A percentile compares a stretch with the other conserved stretches of the same genome.
Conservation (phyloP, 176 grass and related monocot species). For the Aechmea fasciata region DNA sequence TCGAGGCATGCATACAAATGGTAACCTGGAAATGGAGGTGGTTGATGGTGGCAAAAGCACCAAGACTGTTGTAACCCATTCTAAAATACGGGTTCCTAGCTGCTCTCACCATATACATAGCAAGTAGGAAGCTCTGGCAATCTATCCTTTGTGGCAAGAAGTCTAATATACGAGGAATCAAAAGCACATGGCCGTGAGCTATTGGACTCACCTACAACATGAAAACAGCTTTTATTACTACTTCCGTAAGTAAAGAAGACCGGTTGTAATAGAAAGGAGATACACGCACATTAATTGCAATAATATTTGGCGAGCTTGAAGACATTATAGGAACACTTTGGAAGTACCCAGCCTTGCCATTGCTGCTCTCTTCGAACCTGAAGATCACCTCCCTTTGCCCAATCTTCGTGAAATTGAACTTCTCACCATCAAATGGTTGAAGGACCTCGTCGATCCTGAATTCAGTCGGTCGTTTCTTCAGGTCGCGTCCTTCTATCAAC, state of each 20-base stretch:
- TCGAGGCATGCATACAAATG: neutral
- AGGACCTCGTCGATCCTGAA: constrained; percentile 64
- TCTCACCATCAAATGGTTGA: constrained; percentile 47
- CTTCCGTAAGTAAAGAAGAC: neutral
- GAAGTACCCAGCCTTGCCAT: constrained; percentile 23
- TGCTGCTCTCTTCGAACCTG: constrained; percentile 32
- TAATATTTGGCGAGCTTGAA: constrained; percentile 35
- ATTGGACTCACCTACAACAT: constrained; percentile 51
- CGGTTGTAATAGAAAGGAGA: neutral
- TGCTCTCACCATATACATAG: constrained; percentile 47
- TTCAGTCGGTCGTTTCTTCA: constrained; percentile 79
- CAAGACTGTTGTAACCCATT: constrained; percentile 68
- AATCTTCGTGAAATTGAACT: constrained; percentile 61
- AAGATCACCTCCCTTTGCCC: constrained; percentile 41
- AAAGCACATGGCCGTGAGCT: constrained; percentile 56
- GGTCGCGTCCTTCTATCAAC: constrained; percentile 73
- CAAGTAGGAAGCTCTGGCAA: constrained; percentile 39
- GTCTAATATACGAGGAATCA: constrained; percentile 39
- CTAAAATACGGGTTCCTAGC: constrained; percentile 38
- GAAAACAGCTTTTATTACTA: neutral
- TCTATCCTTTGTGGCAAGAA: constrained; percentile 52
- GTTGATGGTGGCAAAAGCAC: constrained; percentile 65
- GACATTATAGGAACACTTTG: constrained; percentile 8
- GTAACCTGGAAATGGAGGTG: constrained; percentile 76
- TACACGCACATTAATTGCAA: constrained; percentile 50